phyloP scores from a whole-genome alignment of 352 stramenopile genomes.

The Blastocystis sp. region DNA sequence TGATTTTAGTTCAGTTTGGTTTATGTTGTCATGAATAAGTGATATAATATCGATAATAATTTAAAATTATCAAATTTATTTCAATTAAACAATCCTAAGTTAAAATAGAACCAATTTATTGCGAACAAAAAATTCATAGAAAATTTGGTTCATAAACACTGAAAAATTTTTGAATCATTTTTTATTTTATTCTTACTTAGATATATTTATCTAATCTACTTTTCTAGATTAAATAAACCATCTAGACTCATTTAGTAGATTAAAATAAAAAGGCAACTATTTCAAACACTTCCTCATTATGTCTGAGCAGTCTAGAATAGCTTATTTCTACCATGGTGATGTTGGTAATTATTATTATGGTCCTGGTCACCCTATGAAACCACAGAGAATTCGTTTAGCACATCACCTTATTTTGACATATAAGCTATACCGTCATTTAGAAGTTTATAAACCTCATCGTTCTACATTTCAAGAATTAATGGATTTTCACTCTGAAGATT shows the following conservation, averaged over 20 bases:
- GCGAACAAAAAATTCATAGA: no score
- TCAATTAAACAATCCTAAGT: no score
- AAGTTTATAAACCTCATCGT: constrained; percentile 72
- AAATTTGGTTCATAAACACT: no score
- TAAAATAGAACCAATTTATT: no score
- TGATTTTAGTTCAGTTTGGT: no score
- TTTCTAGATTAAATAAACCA: background rate
- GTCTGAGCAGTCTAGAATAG: constrained; percentile 26
- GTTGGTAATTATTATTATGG: constrained; percentile 90
- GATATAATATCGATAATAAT: no score
- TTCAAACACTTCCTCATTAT: background rate
- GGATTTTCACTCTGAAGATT: constrained; percentile 84
- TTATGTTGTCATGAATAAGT: no score
- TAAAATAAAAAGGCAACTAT: background rate
- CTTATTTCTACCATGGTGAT: constrained; percentile 49
- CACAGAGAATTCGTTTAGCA: constrained; percentile 75
- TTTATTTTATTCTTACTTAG: constrained; percentile 1
- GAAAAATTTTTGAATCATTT: constrained; percentile 8
- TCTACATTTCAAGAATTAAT: constrained; percentile 71
- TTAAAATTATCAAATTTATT: no score
- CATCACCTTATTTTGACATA: constrained; percentile 95
- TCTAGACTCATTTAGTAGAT: background rate
- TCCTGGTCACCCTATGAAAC: constrained; percentile 70
- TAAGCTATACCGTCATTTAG: constrained; percentile 92
- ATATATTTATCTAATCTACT: background rate